phyloP scores from a whole-genome alignment of 768 basidiomycete species.

The Pleurotus djamor region DNA sequence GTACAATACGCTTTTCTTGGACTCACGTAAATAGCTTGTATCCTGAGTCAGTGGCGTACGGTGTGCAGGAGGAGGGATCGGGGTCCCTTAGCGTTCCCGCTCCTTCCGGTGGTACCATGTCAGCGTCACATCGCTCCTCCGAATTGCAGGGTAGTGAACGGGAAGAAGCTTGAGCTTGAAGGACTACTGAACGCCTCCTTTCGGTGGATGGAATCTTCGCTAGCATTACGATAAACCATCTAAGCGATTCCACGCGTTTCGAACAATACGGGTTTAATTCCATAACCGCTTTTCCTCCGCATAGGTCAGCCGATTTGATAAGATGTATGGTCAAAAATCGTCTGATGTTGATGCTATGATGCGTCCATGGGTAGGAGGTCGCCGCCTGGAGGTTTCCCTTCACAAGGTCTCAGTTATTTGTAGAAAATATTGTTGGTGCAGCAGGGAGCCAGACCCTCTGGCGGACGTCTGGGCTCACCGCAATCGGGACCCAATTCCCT shows the following conservation, averaged over 20 bases:
- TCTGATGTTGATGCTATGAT: neutral
- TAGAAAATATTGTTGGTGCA: neutral
- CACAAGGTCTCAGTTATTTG: too few relatives aligned
- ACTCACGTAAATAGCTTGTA: neutral
- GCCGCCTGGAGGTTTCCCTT: too few relatives aligned
- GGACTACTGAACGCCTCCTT: neutral
- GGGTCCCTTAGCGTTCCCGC: neutral
- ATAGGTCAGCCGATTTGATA: neutral
- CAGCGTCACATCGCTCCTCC: neutral
- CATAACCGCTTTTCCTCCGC: slow-evolving; percentile 4
- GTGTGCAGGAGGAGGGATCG: neutral
- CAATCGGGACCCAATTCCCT: neutral
- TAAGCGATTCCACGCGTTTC: neutral
- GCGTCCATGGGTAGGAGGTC: too few relatives aligned
- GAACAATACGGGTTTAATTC: neutral
- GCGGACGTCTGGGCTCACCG: neutral
- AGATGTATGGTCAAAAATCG: neutral
- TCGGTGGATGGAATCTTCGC: neutral
- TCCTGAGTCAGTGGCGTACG: neutral
- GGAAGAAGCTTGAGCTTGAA: neutral
- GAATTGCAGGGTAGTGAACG: neutral
- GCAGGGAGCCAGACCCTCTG: neutral
- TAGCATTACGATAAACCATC: neutral
- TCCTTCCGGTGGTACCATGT: slow-evolving; percentile 3
- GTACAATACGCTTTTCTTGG: neutral